A percentile compares a stretch with the other conserved stretches of the same genome.
Evolutionary conservation across 148 eudicot genomes (phyloP).

Genomic region (Nepenthes mirabilis): DNA sequence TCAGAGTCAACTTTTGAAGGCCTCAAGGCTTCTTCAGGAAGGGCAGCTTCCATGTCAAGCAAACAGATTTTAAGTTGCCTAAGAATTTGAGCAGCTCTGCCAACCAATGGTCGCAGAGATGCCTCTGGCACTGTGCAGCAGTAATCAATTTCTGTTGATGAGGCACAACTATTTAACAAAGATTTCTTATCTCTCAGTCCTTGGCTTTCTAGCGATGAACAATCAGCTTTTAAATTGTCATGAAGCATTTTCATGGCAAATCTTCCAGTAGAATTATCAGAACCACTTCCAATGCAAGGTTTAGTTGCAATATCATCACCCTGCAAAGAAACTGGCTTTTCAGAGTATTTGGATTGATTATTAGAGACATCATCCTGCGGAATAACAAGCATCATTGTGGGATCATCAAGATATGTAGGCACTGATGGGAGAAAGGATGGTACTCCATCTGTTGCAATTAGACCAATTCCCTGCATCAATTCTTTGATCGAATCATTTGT

Average conservation of each 20-base stretch:
- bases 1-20: conserved; percentile 24
- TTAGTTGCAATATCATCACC: conserved; percentile 6
- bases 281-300: conserved; percentile 8
- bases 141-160: conserved; percentile 1
- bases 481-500: conserved; percentile 44
- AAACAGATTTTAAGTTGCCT: conserved; percentile 42
- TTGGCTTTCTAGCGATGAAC: conserved; percentile 1
- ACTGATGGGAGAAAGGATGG: conserved; percentile 30
- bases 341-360: conserved; percentile 15
- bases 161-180: conserved; percentile 7
- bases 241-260: conserved; percentile 3
- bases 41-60: conserved; percentile 68
- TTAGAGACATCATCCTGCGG: conserved; percentile 7
- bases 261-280: conserved; percentile 7
- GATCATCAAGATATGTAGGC: conserved; percentile 34
- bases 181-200: conserved; percentile 11
- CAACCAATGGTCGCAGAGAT: conserved; percentile 46
- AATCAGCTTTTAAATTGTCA: conserved; percentile 10
- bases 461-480: conserved; percentile 43
- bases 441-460: conserved; percentile 49
- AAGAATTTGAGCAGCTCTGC: conserved; percentile 31
- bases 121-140: conserved; percentile 33
- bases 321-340: conserved; percentile 9
- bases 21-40: conserved; percentile 50
- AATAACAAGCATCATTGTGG: conserved; percentile 18